These are phyloP conservation scores for Colletotrichum eremochloae DNA, from an alignment of 2,329 filamentous ascomycete species.

Conservation along the genomic window DNA sequence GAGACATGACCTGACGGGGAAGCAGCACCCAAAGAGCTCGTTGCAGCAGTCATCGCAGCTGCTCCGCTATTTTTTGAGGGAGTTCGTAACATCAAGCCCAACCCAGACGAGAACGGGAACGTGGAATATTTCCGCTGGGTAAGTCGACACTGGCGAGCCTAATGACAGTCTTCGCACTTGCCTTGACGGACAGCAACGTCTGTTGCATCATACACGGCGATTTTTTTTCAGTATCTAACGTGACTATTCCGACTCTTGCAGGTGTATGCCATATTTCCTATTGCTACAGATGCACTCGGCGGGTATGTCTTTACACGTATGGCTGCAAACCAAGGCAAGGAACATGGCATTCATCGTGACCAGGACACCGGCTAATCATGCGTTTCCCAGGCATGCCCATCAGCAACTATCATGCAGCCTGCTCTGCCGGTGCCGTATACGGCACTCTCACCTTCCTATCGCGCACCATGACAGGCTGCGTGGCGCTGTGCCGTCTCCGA, in stretches of 20 bases:
- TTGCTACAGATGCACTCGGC: background rate
- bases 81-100: background rate
- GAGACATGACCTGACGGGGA: background rate
- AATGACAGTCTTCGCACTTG: background rate
- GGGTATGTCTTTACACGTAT: background rate
- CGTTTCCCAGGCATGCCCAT: background rate
- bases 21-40: background rate
- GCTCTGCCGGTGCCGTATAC: background rate
- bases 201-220: background rate
- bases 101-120: background rate
- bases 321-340: constrained; percentile 1
- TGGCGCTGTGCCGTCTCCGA: background rate
- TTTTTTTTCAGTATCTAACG: background rate
- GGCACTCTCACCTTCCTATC: background rate
- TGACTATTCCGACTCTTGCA: background rate
- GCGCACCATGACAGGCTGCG: background rate
- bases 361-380: background rate
- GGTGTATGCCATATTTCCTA: background rate
- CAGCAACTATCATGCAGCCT: background rate
- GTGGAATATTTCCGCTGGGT: background rate
- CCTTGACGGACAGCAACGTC: background rate
- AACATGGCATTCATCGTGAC: background rate
- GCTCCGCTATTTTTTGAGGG: background rate
- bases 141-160: background rate
- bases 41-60: background rate